phyloP scores from a whole-genome alignment of 805 yeast species.

The Kluyveromyces lactis region DNA sequence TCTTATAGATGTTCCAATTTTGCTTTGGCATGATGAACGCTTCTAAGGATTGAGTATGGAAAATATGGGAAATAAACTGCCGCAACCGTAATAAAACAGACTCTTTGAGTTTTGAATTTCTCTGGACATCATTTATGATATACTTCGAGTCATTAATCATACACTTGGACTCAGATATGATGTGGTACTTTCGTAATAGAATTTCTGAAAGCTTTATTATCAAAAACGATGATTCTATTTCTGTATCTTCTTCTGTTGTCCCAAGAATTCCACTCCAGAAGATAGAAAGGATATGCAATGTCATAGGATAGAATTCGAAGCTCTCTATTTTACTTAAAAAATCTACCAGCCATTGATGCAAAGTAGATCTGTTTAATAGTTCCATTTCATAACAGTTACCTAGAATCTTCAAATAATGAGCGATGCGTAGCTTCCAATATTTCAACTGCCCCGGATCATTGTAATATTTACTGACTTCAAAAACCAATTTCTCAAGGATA shows the following conservation, averaged over 20 bases:
- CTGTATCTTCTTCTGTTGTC: constrained; percentile 8
- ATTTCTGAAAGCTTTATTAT: constrained; percentile 60
- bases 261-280: constrained; percentile 65
- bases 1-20: constrained; percentile 49
- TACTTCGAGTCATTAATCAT: constrained; percentile 31
- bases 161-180: constrained; percentile 28
- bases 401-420: constrained; percentile 51
- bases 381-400: constrained; percentile 63
- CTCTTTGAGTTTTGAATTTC: constrained; percentile 26
- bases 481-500: constrained; percentile 31
- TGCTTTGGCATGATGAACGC: constrained; percentile 52
- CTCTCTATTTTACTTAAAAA: constrained; percentile 37
- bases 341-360: constrained; percentile 56
- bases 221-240: constrained; percentile 36
- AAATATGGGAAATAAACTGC: constrained; percentile 22
- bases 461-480: constrained; percentile 25
- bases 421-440: constrained; percentile 40
- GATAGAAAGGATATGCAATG: constrained; percentile 46
- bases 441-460: constrained; percentile 23
- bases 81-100: constrained; percentile 21
- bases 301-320: constrained; percentile 36
- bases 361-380: constrained; percentile 51
- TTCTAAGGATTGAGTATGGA: constrained; percentile 34
- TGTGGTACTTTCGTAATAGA: constrained; percentile 41
- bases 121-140: constrained; percentile 30